Conservation (phyloP, 768 basidiomycete genomes). For the Mycena metata region DNA sequence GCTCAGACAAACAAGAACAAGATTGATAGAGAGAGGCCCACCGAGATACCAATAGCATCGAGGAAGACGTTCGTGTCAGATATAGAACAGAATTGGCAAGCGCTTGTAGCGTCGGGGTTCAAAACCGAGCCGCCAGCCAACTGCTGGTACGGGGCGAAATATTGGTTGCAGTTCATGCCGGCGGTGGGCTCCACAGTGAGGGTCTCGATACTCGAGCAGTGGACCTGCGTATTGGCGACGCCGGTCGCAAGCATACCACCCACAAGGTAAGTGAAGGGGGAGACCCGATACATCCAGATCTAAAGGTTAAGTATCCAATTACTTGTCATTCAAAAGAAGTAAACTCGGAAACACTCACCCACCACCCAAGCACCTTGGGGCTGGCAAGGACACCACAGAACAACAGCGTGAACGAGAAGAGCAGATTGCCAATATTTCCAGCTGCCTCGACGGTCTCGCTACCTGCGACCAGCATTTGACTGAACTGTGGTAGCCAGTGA, state of each 20-base stretch:
- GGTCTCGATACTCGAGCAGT: constrained; percentile 67
- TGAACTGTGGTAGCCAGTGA: constrained; percentile 36
- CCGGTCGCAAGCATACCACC: constrained; percentile 48
- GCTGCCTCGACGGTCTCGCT: constrained; percentile 53
- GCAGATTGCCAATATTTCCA: constrained; percentile 55
- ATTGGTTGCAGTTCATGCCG: constrained; percentile 66
- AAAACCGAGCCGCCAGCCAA: constrained; percentile 68
- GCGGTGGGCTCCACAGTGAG: constrained; percentile 65
- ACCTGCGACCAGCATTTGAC: constrained; percentile 53
- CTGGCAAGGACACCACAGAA: constrained; percentile 56
- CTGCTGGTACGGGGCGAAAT: constrained; percentile 64
- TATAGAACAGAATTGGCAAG: constrained; percentile 72
- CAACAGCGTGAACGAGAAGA: constrained; percentile 56
- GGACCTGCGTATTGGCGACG: constrained; percentile 48
- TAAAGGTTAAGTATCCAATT: constrained; percentile 33
- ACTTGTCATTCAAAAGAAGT: not conserved
- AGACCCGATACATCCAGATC: constrained; percentile 56
- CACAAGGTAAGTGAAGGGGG: constrained; percentile 53
- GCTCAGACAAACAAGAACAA: constrained; percentile 55
- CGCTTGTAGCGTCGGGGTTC: constrained; percentile 65
- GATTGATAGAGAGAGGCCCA: constrained; percentile 61
- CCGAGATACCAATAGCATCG: constrained; percentile 64
- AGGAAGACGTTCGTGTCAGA: constrained; percentile 74
- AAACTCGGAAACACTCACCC: constrained; percentile 27
- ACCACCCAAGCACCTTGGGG: constrained; percentile 42